These are phyloP conservation scores for Extremus antarcticus DNA, from an alignment of 495 filamentous ascomycete genomes.

Conservation along the genomic window DNA sequence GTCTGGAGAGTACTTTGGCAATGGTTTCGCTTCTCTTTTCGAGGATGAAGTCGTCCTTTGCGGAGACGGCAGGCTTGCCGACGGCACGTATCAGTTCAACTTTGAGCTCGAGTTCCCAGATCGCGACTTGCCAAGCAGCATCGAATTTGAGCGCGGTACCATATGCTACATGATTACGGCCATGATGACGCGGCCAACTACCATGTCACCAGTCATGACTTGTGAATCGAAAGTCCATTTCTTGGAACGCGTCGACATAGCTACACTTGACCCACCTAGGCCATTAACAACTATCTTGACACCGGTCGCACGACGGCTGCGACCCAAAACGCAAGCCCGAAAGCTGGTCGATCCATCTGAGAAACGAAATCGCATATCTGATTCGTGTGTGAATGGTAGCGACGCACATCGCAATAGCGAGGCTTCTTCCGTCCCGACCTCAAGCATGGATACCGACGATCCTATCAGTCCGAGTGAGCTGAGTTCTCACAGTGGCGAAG, in stretches of 20 bases:
- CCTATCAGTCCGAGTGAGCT: constrained; percentile 45
- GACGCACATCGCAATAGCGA: constrained; percentile 4
- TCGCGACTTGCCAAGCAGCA: constrained; percentile 78
- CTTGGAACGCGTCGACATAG: constrained; percentile 56
- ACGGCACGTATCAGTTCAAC: constrained; percentile 81
- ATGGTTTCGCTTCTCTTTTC: constrained; percentile 77
- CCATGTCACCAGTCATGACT: constrained; percentile 66
- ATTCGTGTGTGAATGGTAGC: constrained; percentile 4
- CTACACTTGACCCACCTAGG: constrained; percentile 41
- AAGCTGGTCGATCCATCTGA: constrained; percentile 14
- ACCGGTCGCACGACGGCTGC: constrained; percentile 49
- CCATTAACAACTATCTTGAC: constrained; percentile 74
- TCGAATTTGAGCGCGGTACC: constrained; percentile 94
- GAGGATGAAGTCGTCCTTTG: constrained; percentile 85
- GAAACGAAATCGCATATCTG: constrained; percentile 2
- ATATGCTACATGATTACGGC: constrained; percentile 84
- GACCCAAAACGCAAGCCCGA: constrained; percentile 29
- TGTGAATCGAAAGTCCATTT: constrained; percentile 73
- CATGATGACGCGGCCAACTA: constrained; percentile 79
- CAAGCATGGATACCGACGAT: neutral
- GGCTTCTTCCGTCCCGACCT: constrained; percentile 2
- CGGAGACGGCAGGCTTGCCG: constrained; percentile 76
- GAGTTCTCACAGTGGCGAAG: constrained; percentile 49
- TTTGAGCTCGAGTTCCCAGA: constrained; percentile 75
- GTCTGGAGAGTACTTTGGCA: constrained; percentile 60